Conservation (phyloP, 2,329 filamentous ascomycete species). For the Alternaria sp. region DNA sequence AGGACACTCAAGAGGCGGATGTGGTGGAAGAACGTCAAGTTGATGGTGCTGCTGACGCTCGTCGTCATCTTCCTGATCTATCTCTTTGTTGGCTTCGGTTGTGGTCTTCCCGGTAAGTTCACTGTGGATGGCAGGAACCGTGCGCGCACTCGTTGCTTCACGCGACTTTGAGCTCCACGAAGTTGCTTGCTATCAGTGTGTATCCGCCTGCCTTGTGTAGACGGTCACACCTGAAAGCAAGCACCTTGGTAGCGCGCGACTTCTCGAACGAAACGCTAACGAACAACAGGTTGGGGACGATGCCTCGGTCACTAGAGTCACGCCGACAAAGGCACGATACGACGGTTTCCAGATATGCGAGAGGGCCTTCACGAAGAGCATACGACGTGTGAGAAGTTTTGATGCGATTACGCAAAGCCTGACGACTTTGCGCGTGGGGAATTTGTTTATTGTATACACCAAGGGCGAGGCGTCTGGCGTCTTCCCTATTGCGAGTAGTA, state of each 20-base stretch:
- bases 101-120: constrained; percentile 65
- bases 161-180: no score
- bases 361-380: not conserved
- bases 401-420: not conserved
- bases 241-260: not conserved
- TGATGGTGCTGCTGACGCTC: constrained; percentile 80
- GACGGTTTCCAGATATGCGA: not conserved
- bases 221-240: not conserved
- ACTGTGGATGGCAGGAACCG: not conserved
- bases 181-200: not conserved
- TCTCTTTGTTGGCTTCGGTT: constrained; percentile 74
- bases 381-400: not conserved
- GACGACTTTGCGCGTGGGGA: not conserved
- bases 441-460: constrained; percentile 10
- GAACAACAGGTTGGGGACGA: constrained; percentile 43
- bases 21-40: constrained; percentile 99
- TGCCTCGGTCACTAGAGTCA: constrained; percentile 38
- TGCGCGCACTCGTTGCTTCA: no score
- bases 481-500: not conserved
- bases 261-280: constrained; percentile 19
- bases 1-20: constrained; percentile 86
- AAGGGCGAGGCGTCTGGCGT: constrained; percentile 14
- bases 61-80: constrained; percentile 76
- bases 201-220: not conserved
- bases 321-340: not conserved